Evolutionary conservation across 805 yeast species (phyloP).

Genomic region (Starmera quercuum): DNA sequence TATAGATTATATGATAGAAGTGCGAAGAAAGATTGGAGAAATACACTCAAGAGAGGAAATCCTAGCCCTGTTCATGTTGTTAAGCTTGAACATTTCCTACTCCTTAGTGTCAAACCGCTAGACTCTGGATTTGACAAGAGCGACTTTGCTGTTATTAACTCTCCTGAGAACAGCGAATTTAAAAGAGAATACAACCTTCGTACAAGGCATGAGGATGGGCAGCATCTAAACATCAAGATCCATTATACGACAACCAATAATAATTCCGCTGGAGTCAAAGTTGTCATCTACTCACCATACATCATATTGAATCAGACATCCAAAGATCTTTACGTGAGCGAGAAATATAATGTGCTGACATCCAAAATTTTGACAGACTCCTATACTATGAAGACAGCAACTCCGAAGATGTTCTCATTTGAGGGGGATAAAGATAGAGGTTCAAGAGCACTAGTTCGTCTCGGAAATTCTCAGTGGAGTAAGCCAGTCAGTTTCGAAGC

Average conservation of each 20-base stretch:
- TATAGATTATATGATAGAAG: conserved; percentile 75
- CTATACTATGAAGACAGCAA: conserved; percentile 25
- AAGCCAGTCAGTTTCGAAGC: conserved; percentile 79
- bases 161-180: conserved; percentile 46
- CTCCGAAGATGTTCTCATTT: conserved; percentile 84
- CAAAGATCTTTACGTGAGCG: conserved; percentile 47
- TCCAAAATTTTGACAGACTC: conserved; percentile 30
- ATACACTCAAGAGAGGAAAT: conserved; percentile 53
- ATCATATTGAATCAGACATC: conserved; percentile 78
- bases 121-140: conserved; percentile 55
- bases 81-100: conserved; percentile 58
- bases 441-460: conserved; percentile 57
- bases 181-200: conserved; percentile 45
- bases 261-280: conserved; percentile 51
- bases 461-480: conserved; percentile 69
- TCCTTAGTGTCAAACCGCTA: conserved; percentile 62
- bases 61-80: conserved; percentile 76
- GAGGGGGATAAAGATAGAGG: conserved; percentile 46
- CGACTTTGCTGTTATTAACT: conserved; percentile 64
- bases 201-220: conserved; percentile 58
- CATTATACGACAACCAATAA: conserved; percentile 49
- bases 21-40: conserved; percentile 58
- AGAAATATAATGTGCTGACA: conserved; percentile 42
- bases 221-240: conserved; percentile 51
- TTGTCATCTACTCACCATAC: conserved; percentile 79